Base-by-base conservation (phyloP, 208 protist species). In the Acanthamoeba castellanii region DNA sequence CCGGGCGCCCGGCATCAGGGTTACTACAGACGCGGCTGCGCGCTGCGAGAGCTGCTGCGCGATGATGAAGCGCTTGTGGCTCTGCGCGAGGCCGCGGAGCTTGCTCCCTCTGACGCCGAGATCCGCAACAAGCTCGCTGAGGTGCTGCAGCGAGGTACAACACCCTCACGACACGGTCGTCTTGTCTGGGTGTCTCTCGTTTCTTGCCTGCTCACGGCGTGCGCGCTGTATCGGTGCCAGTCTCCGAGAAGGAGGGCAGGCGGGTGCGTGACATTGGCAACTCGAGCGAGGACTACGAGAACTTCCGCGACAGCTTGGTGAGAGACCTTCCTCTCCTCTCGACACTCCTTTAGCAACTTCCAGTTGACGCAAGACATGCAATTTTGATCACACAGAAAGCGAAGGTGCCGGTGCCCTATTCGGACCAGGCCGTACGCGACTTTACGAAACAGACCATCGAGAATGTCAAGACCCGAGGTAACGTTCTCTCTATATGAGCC, bases 31-130 rank as follows among this genome's bases (percentile, higher is more conserved):
- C 32, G 45, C 20, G 76, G 76, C 16, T 85, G 76, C 45, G 76
- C 76, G 30, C 76, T 85, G 42, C 32, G 45, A 8, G 76, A 85
- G 45, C 76, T 85, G 76, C 76, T 85, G 76, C 76, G 45, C 32
- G 42, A 85, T 30, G 34, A 85, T 7, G 76, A 45, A 52, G 76
- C 76, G 76, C 45, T 85, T 7, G 76, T 14, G 8, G 76, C 76
- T 5, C 76, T 85, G 18, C 42, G 45, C 42, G 45, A 85, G 76
- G 76, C 76, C 11, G 76, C 45, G 25, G 76, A 85, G 45, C 45
- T 85, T 7, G 9, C 76, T 9, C 76, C 76, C n/a, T 25, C 32
- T 27, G 76, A 85, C 76, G 42, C 30, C 25, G 76, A 85, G 76
- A 85, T 85, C 42, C 66, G 66, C 30, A 11, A 7, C 20, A 74